Percentiles rank a stretch among this genome's conserved stretches.
These are phyloP conservation scores for Rhodotorula sp. DNA, from an alignment of 1,284 basidiomycete genomes.

Conservation along the genomic window DNA sequence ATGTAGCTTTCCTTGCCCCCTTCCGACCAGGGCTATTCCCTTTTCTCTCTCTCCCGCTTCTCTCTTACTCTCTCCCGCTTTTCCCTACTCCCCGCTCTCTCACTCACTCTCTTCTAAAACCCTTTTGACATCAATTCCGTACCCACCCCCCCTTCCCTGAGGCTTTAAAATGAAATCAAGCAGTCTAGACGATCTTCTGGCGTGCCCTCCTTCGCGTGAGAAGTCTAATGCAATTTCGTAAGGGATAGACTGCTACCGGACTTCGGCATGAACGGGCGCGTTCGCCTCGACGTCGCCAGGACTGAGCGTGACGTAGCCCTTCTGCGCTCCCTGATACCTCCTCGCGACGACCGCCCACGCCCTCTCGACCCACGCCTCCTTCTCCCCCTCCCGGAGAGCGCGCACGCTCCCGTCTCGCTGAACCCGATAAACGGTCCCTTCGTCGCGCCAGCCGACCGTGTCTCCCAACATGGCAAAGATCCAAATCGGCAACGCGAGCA, in stretches of 20 bases:
- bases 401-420: slow-evolving; percentile 40
- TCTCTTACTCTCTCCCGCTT: background rate
- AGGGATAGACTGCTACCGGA: background rate
- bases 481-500: slow-evolving; percentile 81
- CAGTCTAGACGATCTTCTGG: slow-evolving; percentile 3
- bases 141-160: background rate
- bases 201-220: background rate
- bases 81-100: too few relatives aligned
- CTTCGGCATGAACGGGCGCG: slow-evolving; percentile 15
- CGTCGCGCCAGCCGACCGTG: slow-evolving; percentile 75
- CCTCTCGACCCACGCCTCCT: slow-evolving; percentile 22
- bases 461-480: slow-evolving; percentile 71
- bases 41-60: background rate
- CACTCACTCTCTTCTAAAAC: background rate
- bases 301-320: slow-evolving; percentile 27
- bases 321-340: slow-evolving; percentile 10
- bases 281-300: slow-evolving; percentile 31
- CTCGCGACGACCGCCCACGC: slow-evolving; percentile 17
- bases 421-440: slow-evolving; percentile 39
- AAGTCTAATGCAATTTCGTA: background rate
- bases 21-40: background rate
- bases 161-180: slow-evolving; percentile 4
- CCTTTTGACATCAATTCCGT: background rate
- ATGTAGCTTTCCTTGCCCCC: background rate
- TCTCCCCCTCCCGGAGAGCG: slow-evolving; percentile 19